phyloP scores from a whole-genome alignment of 163 green algal genomes.

The Chlorella variabilis region DNA sequence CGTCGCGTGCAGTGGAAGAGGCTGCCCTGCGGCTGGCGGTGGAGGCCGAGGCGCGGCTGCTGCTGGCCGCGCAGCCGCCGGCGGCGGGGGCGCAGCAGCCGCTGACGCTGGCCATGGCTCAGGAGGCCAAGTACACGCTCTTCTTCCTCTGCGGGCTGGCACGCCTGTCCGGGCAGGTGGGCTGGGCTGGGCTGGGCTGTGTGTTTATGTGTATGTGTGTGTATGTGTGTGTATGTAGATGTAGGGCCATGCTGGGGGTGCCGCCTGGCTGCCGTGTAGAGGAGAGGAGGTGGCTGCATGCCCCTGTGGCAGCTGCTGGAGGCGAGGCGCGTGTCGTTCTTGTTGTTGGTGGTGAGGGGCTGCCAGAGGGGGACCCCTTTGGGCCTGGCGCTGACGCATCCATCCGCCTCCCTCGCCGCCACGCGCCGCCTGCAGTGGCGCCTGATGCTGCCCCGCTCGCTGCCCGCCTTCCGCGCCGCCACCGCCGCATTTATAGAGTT shows the following conservation, averaged over 20 bases:
- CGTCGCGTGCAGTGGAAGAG: conserved; percentile 14
- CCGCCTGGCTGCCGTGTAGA: no score
- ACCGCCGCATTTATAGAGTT: conserved; percentile 47
- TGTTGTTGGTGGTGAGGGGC: no score
- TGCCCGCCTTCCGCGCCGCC: conserved; percentile 40
- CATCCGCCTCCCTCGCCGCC: no score
- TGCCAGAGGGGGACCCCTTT: no score
- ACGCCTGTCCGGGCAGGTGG: not conserved
- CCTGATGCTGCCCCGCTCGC: conserved; percentile 34
- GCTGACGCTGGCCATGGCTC: conserved; percentile 52
- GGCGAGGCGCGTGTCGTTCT: no score
- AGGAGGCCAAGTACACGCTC: conserved; percentile 46
- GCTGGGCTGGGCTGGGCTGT: not conserved
- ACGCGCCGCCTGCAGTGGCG: conserved; percentile 41
- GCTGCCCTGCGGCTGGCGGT: conserved; percentile 39
- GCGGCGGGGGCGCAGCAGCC: conserved; percentile 39
- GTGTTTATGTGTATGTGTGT: no score
- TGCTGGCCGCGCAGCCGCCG: conserved; percentile 50
- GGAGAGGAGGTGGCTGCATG: no score
- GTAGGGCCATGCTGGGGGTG: no score
- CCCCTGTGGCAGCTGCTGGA: no score
- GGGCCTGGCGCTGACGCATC: no score
- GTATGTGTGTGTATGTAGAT: no score
- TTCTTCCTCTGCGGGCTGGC: conserved; percentile 48
- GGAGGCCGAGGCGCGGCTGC: conserved; percentile 40